These are phyloP conservation scores for Paracoccidioides lutzii DNA, from an alignment of 2,329 filamentous ascomycete genomes.

Conservation along the genomic window DNA sequence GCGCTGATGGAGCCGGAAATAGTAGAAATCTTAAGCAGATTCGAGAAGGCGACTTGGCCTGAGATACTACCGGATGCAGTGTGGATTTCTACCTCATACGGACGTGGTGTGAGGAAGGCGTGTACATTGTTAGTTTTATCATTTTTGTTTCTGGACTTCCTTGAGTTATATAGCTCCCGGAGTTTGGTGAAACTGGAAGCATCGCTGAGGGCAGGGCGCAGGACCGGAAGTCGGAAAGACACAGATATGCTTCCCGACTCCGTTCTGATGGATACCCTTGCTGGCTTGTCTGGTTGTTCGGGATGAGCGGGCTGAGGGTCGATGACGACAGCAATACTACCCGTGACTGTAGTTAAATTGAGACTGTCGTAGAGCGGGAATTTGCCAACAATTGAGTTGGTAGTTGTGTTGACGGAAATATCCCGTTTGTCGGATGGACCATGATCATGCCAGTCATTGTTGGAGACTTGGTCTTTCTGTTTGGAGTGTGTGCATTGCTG, in stretches of 20 bases:
- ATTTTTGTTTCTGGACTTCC: neutral
- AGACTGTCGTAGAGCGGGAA: constrained; percentile 23
- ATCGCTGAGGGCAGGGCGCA: neutral
- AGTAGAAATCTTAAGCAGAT: constrained; percentile 35
- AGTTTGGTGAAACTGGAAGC: neutral
- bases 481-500: constrained; percentile 1
- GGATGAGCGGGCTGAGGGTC: constrained; percentile 22
- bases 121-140: neutral
- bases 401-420: constrained; percentile 12
- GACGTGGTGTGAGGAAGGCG: constrained; percentile 10
- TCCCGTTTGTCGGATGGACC: constrained; percentile 6
- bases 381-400: constrained; percentile 16
- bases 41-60: constrained; percentile 37
- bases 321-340: constrained; percentile 19
- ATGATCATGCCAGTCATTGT: neutral
- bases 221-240: constrained; percentile 10
- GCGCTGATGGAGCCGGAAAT: constrained; percentile 37
- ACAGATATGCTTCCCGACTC: constrained; percentile 18
- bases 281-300: constrained; percentile 16
- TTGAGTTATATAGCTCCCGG: neutral
- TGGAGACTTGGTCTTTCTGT: neutral
- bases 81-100: constrained; percentile 19
- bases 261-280: constrained; percentile 17
- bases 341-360: constrained; percentile 19
- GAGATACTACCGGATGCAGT: constrained; percentile 18